Base-by-base conservation (phyloP, 164 flowering plant species). In the Tetrastigma voinierianum region DNA sequence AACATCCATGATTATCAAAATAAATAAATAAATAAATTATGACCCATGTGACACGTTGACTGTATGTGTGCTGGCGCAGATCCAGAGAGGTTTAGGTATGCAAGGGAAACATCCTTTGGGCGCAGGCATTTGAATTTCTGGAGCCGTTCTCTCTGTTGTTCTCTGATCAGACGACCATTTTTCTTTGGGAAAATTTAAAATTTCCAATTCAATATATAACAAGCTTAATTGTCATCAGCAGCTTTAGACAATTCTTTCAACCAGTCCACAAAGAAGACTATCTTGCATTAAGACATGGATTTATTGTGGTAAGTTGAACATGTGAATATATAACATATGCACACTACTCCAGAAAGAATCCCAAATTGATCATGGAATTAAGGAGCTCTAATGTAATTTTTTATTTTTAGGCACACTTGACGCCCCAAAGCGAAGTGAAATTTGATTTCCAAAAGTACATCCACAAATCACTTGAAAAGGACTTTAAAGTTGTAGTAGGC, bases 41-140 rank as follows among this genome's bases (percentile, higher is more conserved):
- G n/a, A n/a, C 40, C 40, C 40, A 25, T 25, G 40, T 25, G 40
- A 25, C 40, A 25, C 40, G 4, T 25, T 25, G 40, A 25, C 0
- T 25, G 6, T 7, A 2, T 25, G n/a, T 25, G 40, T 25, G 40
- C 6, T 63, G 19, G 20, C 68, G 53, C 81, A 86, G 90, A 86
- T 72, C 86, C 90, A 8, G 81, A 82, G 66, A 82, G 90, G 74
- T 86, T 86, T 62, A 77, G 90, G 51, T 86, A 83, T 69, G 79
- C 90, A 14, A 80, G 86, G 59, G 86, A 86, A 18, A 86, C 90
- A 9, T 76, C 90, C 2, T 86, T 86, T 69, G 90, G 87, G 16
- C 74, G 84, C 15, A 71, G 87, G 59, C 90, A 86, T 70, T 70
- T 86, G 69, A 68, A 58, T 25, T 54, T 67, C 9, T 83, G 90